Base-by-base conservation (phyloP, 1,139 yeast genomes). In the Suhomyces wounanorum region DNA sequence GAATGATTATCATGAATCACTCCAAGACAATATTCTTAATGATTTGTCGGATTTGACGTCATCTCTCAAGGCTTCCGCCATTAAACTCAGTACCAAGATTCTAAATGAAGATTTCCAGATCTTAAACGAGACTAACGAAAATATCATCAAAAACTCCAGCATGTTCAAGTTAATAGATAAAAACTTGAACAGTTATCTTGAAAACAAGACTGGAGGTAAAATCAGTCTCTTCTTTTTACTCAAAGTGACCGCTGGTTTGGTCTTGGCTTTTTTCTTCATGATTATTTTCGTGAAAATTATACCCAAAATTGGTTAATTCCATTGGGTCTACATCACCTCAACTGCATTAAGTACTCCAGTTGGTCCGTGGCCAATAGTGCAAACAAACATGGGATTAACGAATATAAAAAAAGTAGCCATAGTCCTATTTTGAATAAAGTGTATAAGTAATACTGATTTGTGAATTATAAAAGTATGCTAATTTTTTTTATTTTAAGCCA, bases 1-100 rank as follows among this genome's bases (percentile, higher is more conserved):
- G 43, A 74, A 74, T 55, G 67, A 68, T 13, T 73, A 74, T 59
- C 80, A 77, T 54, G 80, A 76, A 50, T 68, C 73, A 3, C 57
- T 76, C n/a, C 81, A 77, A 55, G 72, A 71, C 45, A 78, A 75
- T 43, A 65, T 77, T 9, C 60, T 75, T 21, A 61, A 59, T 40
- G 81, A 77, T 52, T 66, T 77, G 50, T 56, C 71, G 0, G 72
- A 67, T 28, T 62, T 77, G 50, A 77, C 79, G 0, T 52, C 69
- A 1, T 64, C 65, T 3, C 66, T 77, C 48, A 73, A 69, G 51
- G 57, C 62, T n/a, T 70, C 77, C 4, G 80, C 79, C 4, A 53
- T 69, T 14, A 60, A 61, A 11, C 66, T 77, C 35, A 68, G 76
- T 6, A 61, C 67, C 28, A 71, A 72, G 52, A 65, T 74, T 17